Base-by-base conservation (phyloP, 495 filamentous ascomycete genomes). In the Acidiella bohemica region DNA sequence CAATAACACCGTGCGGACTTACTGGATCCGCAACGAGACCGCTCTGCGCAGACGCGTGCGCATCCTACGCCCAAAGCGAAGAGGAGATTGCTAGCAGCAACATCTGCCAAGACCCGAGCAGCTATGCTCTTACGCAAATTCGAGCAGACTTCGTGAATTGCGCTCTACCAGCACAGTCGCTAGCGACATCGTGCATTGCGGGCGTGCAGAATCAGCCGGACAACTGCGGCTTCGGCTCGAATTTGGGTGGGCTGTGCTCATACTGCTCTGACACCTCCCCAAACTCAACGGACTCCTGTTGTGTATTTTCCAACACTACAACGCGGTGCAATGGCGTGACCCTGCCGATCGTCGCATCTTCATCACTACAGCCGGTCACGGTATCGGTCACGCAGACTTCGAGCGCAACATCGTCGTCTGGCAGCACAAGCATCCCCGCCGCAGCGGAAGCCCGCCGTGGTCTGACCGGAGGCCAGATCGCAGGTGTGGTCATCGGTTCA, bases 241-340 rank as follows among this genome's bases (percentile, higher is more conserved):
- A 92, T 59, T 72, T 84, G 0, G 62, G 80, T 46, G 86, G 87
- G 2, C 67, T 99, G 29, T 99, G 92, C 62, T 70, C 75, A 12
- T 93, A 86, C 53, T 99, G 92, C 59, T 69, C 69, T 20, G 65
- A 74, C 10, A 86, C 80, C 51, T 84, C 86, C 20, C 71, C 78
- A 27, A 94, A 93, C 60, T 76, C 84, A 12, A 96, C 84, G 36
- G 92, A 99, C 59, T 90, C 87, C 0, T 99, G 92, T 65, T 99
- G 92, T 54, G 74, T 80, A 39, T 81, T 75, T 49, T 76, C 87
- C n/a, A 68, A 84, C 48, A 74, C 79, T 17, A 66, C 80, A 32
- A 57, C 51, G 21, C 73, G 76, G 39, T 99, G 92, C 53, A 57
- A 63, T 22, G 70, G 71, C 24, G 79, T 99, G 22, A 62, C 72